A percentile compares a stretch with the other conserved stretches of the same genome.
These are phyloP conservation scores for Zea luxurians DNA, from an alignment of 176 grass and related monocot species.

Conservation along the genomic window DNA sequence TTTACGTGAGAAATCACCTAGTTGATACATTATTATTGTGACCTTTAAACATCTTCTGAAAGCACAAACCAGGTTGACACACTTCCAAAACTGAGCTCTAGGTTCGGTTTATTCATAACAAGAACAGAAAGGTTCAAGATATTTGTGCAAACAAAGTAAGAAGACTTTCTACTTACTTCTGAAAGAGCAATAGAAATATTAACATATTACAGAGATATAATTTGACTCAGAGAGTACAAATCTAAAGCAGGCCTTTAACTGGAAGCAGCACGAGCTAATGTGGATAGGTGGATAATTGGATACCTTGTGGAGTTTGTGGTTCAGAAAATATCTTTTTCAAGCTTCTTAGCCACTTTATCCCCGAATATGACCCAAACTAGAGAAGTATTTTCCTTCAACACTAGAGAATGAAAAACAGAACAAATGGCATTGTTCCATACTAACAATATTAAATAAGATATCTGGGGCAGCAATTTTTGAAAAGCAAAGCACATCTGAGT, in stretches of 20 bases:
- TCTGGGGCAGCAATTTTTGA: not conserved
- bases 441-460: not conserved
- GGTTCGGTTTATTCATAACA: not conserved
- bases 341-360: not conserved
- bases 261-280: not conserved
- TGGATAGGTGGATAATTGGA: not conserved
- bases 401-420: not conserved
- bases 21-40: not conserved
- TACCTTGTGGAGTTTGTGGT: not conserved
- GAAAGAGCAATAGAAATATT: not conserved
- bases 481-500: not conserved
- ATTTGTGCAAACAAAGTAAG: not conserved
- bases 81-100: not conserved
- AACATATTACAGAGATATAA: not conserved
- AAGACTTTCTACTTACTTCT: not conserved
- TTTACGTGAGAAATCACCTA: too few relatives aligned
- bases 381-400: conserved; percentile 8
- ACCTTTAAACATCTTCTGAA: not conserved
- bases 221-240: not conserved
- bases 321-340: not conserved
- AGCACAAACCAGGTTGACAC: not conserved
- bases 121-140: not conserved
- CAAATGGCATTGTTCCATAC: not conserved
- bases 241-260: not conserved
- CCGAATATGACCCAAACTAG: not conserved